These are phyloP conservation scores for Hymenoscyphus infarciens DNA, from an alignment of 2,329 filamentous ascomycete species.

Conservation along the genomic window DNA sequence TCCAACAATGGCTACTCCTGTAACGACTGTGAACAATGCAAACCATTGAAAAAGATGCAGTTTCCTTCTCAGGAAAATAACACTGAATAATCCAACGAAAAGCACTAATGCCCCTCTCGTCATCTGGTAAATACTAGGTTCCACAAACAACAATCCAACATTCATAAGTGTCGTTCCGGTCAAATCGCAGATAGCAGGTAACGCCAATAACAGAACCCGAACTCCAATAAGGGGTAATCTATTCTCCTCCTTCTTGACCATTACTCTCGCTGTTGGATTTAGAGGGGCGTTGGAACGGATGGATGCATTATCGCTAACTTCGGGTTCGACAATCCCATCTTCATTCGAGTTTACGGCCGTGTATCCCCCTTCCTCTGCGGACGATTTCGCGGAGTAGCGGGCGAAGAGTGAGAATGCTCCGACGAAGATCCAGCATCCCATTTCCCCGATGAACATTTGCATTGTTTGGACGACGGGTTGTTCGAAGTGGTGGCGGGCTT, in stretches of 20 bases:
- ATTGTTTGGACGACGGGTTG: slow-evolving; percentile 94
- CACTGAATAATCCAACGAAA: slow-evolving; percentile 93
- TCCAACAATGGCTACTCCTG: slow-evolving; percentile 85
- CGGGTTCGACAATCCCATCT: slow-evolving; percentile 33
- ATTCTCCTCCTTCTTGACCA: slow-evolving; percentile 51
- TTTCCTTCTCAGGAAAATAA: slow-evolving; percentile 78
- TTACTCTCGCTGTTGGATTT: slow-evolving; percentile 49
- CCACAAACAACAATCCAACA: slow-evolving; percentile 86
- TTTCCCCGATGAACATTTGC: slow-evolving; percentile 97
- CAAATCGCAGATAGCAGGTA: slow-evolving; percentile 92
- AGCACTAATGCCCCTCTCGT: slow-evolving; percentile 90
- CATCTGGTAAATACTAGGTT: slow-evolving; percentile 98
- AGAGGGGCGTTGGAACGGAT: slow-evolving; percentile 44
- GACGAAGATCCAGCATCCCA: slow-evolving; percentile 92
- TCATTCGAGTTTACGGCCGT: slow-evolving; percentile 50
- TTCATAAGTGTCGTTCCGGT: slow-evolving; percentile 97
- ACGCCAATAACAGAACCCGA: slow-evolving; percentile 69
- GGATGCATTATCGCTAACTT: slow-evolving; percentile 44
- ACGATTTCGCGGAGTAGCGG: slow-evolving; percentile 47
- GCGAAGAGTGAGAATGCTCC: slow-evolving; percentile 64
- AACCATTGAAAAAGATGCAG: slow-evolving; percentile 90
- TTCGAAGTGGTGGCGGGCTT: slow-evolving; percentile 72
- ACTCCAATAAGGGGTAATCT: slow-evolving; percentile 62
- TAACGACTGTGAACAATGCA: slow-evolving; percentile 79
- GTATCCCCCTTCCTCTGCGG: slow-evolving; percentile 55